A percentile compares a stretch with the other conserved stretches of the same genome.
Evolutionary conservation across 2,329 filamentous ascomycete genomes (phyloP).

Genomic region (Arthrobotrys sinensis): DNA sequence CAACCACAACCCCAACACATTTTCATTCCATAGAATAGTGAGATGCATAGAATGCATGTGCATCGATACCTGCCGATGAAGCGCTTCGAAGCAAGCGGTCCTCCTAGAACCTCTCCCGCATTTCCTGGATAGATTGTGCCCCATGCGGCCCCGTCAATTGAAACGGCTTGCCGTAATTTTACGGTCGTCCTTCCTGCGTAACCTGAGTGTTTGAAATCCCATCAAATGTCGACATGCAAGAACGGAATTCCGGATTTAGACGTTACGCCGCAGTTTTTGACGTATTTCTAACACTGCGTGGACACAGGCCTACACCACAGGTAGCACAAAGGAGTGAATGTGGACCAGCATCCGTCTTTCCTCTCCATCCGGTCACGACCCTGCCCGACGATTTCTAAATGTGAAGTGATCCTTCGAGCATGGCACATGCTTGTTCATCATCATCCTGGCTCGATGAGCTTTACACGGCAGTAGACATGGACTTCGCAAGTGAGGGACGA

Average conservation of each 20-base stretch:
- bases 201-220: slow-evolving; percentile 11
- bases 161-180: slow-evolving; percentile 33
- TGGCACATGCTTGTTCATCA: background rate
- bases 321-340: slow-evolving; percentile 18
- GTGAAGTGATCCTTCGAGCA: background rate
- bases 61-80: slow-evolving; percentile 2
- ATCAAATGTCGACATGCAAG: slow-evolving; percentile 3
- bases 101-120: background rate
- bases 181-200: slow-evolving; percentile 33
- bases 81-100: too few species aligned
- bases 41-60: background rate
- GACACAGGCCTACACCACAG: background rate
- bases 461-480: slow-evolving; percentile 23
- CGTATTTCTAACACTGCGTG: slow-evolving; percentile 1
- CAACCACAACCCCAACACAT: slow-evolving; percentile 30
- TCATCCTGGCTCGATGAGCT: background rate
- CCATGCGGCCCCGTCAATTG: background rate
- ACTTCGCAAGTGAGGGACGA: background rate
- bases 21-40: background rate
- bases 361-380: background rate
- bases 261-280: slow-evolving; percentile 38
- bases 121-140: background rate
- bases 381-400: background rate
- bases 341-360: background rate
- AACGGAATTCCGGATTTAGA: slow-evolving; percentile 43